Evolutionary conservation across 108 stramenopile species (phyloP).

Genomic region (Skeletonema tropicum): DNA sequence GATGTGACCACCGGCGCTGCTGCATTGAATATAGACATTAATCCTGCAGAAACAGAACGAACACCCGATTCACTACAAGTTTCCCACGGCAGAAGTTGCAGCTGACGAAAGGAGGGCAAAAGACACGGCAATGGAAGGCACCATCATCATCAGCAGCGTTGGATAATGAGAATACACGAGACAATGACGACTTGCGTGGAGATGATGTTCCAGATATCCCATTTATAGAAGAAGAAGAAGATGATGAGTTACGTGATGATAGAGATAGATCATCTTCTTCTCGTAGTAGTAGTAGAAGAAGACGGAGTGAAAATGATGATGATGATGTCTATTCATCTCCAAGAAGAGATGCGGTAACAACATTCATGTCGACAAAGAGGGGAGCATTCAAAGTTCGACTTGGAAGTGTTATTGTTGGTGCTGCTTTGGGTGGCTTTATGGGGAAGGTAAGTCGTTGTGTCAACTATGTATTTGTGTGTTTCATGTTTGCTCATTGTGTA

Average conservation of each 20-base stretch:
- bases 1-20: neutral
- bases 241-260: slow-evolving; percentile 20
- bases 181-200: neutral
- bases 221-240: slow-evolving; percentile 28
- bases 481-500: neutral
- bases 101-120: slow-evolving; percentile 25
- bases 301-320: slow-evolving; percentile 33
- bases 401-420: slow-evolving; percentile 59
- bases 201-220: slow-evolving; percentile 30
- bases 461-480: neutral
- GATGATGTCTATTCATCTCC: slow-evolving; percentile 53
- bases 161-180: neutral
- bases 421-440: slow-evolving; percentile 53
- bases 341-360: slow-evolving; percentile 70
- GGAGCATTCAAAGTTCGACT: slow-evolving; percentile 59
- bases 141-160: too few species aligned
- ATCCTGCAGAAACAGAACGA: slow-evolving; percentile 47
- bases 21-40: slow-evolving; percentile 10
- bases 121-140: slow-evolving; percentile 5
- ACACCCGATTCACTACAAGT: slow-evolving; percentile 50
- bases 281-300: slow-evolving; percentile 35
- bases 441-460: slow-evolving; percentile 56
- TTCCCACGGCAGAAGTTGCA: slow-evolving; percentile 43
- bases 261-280: neutral
- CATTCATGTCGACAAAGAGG: slow-evolving; percentile 62